Evolutionary conservation across 129 eudicot species (phyloP).

Genomic region (Artemisia tridentata): DNA sequence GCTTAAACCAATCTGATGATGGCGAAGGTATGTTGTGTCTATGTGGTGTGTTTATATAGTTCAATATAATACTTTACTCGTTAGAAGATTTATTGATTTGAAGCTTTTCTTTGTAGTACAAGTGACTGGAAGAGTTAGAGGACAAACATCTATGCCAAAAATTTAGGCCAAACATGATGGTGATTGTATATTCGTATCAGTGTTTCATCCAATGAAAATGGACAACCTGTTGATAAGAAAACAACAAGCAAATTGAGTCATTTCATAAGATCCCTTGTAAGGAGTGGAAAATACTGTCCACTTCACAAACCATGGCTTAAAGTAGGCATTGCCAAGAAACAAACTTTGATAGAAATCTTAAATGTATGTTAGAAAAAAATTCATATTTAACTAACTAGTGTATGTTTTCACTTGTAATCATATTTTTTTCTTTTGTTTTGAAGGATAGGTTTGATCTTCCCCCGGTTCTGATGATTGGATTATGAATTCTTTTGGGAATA

Average conservation of each 20-base stretch:
- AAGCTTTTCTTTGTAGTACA: too few species aligned
- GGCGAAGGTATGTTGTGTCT: too few species aligned
- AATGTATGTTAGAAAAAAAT: neutral
- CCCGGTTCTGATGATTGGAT: neutral
- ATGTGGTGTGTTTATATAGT: too few species aligned
- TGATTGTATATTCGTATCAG: too few species aligned
- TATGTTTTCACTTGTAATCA: too few species aligned
- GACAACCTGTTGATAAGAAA: neutral
- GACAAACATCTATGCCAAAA: too few species aligned
- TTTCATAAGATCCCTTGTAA: neutral
- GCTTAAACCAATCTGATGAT: too few species aligned
- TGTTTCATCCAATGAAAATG: neutral
- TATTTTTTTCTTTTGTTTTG: too few species aligned
- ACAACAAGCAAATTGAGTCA: neutral
- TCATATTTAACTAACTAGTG: neutral
- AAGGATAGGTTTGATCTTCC: neutral
- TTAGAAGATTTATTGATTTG: too few species aligned
- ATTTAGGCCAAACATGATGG: too few species aligned
- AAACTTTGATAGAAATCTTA: neutral
- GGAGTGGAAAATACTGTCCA: neutral
- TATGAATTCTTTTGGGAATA: neutral
- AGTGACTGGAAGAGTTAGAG: neutral
- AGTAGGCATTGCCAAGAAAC: neutral
- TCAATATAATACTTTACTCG: too few species aligned
- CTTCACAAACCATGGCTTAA: neutral